These are phyloP conservation scores for Syncephalis fuscata DNA, from an alignment of 371 early-diverging fungal genomes.

Conservation along the genomic window DNA sequence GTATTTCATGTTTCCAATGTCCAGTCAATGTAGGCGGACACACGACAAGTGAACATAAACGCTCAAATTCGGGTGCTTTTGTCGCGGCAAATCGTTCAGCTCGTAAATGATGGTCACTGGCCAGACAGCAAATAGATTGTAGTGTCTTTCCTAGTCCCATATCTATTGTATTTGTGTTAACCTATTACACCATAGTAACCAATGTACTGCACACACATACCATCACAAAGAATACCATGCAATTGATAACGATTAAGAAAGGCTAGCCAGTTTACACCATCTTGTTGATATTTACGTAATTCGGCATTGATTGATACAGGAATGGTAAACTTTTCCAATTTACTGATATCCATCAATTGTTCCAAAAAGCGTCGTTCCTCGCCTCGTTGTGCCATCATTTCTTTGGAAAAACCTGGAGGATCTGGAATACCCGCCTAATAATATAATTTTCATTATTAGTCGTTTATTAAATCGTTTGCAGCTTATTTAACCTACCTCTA, in stretches of 20 bases:
- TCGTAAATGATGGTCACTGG: slow-evolving; percentile 70
- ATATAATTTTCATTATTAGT: slow-evolving; percentile 9
- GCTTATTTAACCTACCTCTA: slow-evolving; percentile 27
- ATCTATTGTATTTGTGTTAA: slow-evolving; percentile 27
- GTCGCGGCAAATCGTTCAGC: slow-evolving; percentile 37
- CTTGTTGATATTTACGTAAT: slow-evolving; percentile 88
- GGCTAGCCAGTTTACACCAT: slow-evolving; percentile 97
- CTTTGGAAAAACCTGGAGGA: slow-evolving; percentile 68
- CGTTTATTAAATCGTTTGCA: neutral
- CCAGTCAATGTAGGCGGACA: slow-evolving; percentile 95
- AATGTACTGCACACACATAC: slow-evolving; percentile 6
- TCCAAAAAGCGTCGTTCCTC: slow-evolving; percentile 81
- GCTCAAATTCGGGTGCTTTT: slow-evolving; percentile 39
- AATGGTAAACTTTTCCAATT: slow-evolving; percentile 71
- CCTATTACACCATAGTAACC: too few relatives aligned
- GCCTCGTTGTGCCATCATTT: slow-evolving; percentile 57
- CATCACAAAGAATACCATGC: slow-evolving; percentile 97
- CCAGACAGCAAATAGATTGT: slow-evolving; percentile 92
- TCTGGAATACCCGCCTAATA: slow-evolving; percentile 56
- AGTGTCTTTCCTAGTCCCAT: slow-evolving; percentile 99
- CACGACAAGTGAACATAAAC: slow-evolving; percentile 80
- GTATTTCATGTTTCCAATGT: slow-evolving; percentile 97
- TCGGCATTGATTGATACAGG: slow-evolving; percentile 86
- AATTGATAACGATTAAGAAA: slow-evolving; percentile 90
- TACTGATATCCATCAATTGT: slow-evolving; percentile 78